Conservation (phyloP, 2,329 filamentous ascomycete species). For the Aspergillus novoparasiticus region DNA sequence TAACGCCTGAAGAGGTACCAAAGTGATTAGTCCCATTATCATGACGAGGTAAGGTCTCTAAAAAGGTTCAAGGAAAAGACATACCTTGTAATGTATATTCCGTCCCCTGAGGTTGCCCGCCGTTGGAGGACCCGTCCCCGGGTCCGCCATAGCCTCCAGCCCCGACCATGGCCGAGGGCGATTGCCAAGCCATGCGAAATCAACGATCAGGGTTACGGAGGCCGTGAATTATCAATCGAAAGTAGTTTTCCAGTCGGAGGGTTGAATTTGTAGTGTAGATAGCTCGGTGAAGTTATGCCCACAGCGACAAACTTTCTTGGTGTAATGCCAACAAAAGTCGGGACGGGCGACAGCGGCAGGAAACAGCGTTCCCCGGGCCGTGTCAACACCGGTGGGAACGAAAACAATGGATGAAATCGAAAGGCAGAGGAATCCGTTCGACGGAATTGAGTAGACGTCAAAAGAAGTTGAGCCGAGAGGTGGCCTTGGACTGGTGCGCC, state of each 20-base stretch:
- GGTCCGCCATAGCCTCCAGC: slow-evolving; percentile 56
- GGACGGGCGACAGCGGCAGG: slow-evolving; percentile 25
- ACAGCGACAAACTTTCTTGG: slow-evolving; percentile 22
- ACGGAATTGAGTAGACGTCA: slow-evolving; percentile 6
- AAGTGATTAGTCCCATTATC: slow-evolving; percentile 24
- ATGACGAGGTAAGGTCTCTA: neutral
- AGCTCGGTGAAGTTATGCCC: slow-evolving; percentile 18
- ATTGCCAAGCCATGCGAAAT: slow-evolving; percentile 69
- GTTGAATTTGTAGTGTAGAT: slow-evolving; percentile 8
- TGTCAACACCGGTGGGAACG: slow-evolving; percentile 21
- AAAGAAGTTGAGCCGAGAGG: neutral
- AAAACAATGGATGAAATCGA: slow-evolving; percentile 14
- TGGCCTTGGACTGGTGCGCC: slow-evolving; percentile 18
- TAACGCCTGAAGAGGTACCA: slow-evolving; percentile 68
- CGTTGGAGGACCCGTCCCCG: slow-evolving; percentile 44
- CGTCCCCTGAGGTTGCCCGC: slow-evolving; percentile 61
- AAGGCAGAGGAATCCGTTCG: slow-evolving; percentile 6
- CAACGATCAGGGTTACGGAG: slow-evolving; percentile 8
- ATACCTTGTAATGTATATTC: slow-evolving; percentile 74
- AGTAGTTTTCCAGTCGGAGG: slow-evolving; percentile 2
- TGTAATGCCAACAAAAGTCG: slow-evolving; percentile 22
- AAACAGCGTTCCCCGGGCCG: slow-evolving; percentile 27
- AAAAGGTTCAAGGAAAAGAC: slow-evolving; percentile 21
- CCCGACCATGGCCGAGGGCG: slow-evolving; percentile 62
- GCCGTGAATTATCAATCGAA: slow-evolving; percentile 3